Conservation (phyloP, 2,329 filamentous ascomycete genomes). For the Daldinia sp. region DNA sequence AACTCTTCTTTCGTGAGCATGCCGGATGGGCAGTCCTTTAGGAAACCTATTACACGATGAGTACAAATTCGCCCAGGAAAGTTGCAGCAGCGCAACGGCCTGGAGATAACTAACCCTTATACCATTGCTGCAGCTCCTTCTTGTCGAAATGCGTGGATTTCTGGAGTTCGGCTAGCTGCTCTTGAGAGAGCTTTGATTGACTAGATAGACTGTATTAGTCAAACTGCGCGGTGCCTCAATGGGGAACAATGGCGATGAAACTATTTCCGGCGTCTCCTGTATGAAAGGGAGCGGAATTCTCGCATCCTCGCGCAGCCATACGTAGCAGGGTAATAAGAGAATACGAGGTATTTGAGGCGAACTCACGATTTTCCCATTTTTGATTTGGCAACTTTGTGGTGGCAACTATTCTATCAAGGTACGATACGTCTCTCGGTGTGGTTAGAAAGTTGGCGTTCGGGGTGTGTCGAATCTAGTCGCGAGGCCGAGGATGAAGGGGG, state of each 20-base stretch:
- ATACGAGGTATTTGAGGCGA: conserved; percentile 13
- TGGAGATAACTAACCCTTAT: conserved; percentile 79
- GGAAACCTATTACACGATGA: conserved; percentile 74
- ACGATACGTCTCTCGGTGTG: conserved; percentile 3
- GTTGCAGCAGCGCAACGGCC: conserved; percentile 14
- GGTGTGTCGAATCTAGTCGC: conserved; percentile 19
- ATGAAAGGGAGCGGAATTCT: conserved; percentile 24
- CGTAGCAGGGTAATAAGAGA: conserved; percentile 9
- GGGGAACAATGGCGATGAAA: conserved; percentile 21
- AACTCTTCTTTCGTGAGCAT: conserved; percentile 99
- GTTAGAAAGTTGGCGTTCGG: conserved; percentile 22
- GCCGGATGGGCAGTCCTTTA: conserved; percentile 97
- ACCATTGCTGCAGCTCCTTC: conserved; percentile 99
- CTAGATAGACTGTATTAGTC: conserved; percentile 61
- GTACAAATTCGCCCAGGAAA: conserved; percentile 12
- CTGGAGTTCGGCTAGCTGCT: conserved; percentile 94
- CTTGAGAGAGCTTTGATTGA: conserved; percentile 97
- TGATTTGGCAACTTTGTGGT: conserved; percentile 9
- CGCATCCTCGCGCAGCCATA: conserved; percentile 26
- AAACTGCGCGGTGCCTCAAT: background rate
- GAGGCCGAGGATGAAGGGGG: conserved; percentile 28
- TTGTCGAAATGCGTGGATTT: conserved; percentile 99
- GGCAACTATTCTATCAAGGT: conserved; percentile 4
- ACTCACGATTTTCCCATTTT: conserved; percentile 53
- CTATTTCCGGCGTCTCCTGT: conserved; percentile 11